These are phyloP conservation scores for Aspergillus melleus DNA, from an alignment of 2,329 filamentous ascomycete genomes.

Conservation along the genomic window DNA sequence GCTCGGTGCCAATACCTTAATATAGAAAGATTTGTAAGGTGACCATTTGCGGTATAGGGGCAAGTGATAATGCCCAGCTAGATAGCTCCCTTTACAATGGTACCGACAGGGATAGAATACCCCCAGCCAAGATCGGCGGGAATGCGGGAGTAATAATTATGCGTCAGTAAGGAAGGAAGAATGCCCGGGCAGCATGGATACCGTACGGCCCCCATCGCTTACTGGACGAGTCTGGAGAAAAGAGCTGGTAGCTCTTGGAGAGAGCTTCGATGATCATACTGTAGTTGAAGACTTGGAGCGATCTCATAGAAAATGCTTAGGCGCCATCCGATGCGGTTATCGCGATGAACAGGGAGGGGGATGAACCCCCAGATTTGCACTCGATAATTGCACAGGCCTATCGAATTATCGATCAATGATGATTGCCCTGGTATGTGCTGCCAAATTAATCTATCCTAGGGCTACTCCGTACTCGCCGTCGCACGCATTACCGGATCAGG, in stretches of 20 bases:
- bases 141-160: conserved; percentile 5
- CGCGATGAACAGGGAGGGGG: neutral
- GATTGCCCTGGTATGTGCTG: neutral
- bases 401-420: neutral
- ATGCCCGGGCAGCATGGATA: neutral
- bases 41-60: neutral
- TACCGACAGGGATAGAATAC: conserved; percentile 10
- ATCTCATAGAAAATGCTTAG: neutral
- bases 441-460: neutral
- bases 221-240: neutral
- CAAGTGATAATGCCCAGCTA: neutral
- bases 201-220: neutral
- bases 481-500: neutral
- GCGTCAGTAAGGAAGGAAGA: conserved; percentile 9
- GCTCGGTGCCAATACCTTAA: neutral
- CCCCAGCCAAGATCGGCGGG: conserved; percentile 15
- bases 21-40: neutral
- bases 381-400: neutral
- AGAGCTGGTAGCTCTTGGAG: neutral
- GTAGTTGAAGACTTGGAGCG: neutral
- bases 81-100: neutral
- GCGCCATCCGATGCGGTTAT: neutral
- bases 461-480: neutral
- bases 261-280: neutral
- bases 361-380: neutral